Conservation (phyloP, 2,329 filamentous ascomycete genomes). For the Aspergillus vadensis region DNA sequence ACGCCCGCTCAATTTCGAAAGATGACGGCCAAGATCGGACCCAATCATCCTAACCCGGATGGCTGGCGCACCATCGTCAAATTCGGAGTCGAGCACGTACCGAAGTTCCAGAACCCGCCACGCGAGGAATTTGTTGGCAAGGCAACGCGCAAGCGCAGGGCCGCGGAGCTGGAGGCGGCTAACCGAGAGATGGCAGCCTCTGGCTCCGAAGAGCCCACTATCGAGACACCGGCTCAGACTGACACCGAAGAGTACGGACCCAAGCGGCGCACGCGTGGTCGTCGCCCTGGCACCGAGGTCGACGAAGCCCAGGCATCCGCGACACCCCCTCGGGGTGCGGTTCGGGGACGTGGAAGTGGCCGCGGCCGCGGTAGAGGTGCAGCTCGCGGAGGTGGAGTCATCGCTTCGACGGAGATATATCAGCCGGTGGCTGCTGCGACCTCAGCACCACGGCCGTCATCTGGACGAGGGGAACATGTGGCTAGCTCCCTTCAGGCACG, state of each 20-base stretch:
- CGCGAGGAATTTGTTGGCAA: slow-evolving; percentile 31
- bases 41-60: slow-evolving; percentile 45
- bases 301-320: slow-evolving; percentile 21
- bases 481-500: slow-evolving; percentile 17
- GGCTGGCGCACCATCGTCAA: slow-evolving; percentile 42
- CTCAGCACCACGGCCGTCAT: slow-evolving; percentile 10
- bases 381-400: slow-evolving; percentile 24
- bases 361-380: slow-evolving; percentile 35
- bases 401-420: slow-evolving; percentile 24
- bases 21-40: slow-evolving; percentile 39
- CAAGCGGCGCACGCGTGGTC: slow-evolving; percentile 38
- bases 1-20: slow-evolving; percentile 46
- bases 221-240: slow-evolving; percentile 28
- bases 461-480: slow-evolving; percentile 8
- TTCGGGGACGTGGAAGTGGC: slow-evolving; percentile 29
- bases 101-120: slow-evolving; percentile 39
- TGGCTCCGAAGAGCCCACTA: slow-evolving; percentile 28
- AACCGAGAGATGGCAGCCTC: slow-evolving; percentile 26
- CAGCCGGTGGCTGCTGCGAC: slow-evolving; percentile 11
- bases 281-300: slow-evolving; percentile 26
- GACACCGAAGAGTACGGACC: slow-evolving; percentile 34
- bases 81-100: slow-evolving; percentile 40
- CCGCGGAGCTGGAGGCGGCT: slow-evolving; percentile 37
- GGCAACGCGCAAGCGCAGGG: slow-evolving; percentile 41
- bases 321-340: slow-evolving; percentile 18